These are phyloP conservation scores for Thymus quinquecostatus DNA, from an alignment of 257 asterid genomes.

Conservation along the genomic window DNA sequence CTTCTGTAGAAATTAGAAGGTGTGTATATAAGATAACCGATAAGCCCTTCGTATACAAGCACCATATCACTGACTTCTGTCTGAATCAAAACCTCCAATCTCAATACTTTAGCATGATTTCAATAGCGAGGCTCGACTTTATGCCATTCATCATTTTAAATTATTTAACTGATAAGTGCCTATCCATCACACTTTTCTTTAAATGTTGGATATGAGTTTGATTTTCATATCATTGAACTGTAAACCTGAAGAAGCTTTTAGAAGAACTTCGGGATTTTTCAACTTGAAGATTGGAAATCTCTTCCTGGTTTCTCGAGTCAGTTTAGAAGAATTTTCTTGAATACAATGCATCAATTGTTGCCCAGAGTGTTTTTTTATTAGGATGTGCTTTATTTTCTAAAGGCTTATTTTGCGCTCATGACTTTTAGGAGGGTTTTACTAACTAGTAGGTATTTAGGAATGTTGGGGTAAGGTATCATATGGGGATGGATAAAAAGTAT, in stretches of 20 bases:
- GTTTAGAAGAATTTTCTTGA: constrained; percentile 5
- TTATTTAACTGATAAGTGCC: too few relatives aligned
- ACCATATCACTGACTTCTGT: too few relatives aligned
- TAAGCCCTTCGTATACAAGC: too few relatives aligned
- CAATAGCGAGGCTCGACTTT: background rate
- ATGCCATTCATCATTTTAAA: background rate
- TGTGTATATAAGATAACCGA: too few relatives aligned
- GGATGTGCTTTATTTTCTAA: background rate
- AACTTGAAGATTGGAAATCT: constrained; percentile 4
- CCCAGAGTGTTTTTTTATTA: background rate
- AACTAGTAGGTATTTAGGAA: too few relatives aligned
- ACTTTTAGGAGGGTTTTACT: background rate
- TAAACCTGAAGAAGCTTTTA: background rate
- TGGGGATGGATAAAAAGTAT: too few relatives aligned
- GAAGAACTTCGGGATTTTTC: background rate
- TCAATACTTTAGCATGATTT: too few relatives aligned
- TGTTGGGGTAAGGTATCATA: too few relatives aligned
- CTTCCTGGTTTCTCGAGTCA: constrained; percentile 20
- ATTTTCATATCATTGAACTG: background rate
- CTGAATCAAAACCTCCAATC: too few relatives aligned
- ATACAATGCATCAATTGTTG: background rate
- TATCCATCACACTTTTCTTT: background rate
- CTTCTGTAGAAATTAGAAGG: too few relatives aligned
- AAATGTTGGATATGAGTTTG: background rate
- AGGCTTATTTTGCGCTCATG: constrained; percentile 4